Base-by-base conservation (phyloP, 108 stramenopile species). In the Cylindrotheca closterium region DNA sequence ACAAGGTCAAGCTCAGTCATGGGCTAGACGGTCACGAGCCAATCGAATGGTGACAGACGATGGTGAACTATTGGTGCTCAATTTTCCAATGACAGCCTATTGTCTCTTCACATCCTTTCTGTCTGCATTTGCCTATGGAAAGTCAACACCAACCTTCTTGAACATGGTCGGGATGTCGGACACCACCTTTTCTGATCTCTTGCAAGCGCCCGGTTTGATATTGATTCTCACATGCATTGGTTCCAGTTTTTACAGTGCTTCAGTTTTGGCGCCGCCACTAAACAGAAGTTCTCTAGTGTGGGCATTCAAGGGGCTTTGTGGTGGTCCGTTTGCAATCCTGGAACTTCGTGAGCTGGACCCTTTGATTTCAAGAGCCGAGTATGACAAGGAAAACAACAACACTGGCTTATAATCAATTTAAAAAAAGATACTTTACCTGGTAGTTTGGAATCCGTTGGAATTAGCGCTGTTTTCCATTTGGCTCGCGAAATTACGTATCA, bases 11-110 rank as follows among this genome's bases (percentile, higher is more conserved):
- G 82, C 86, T 7, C 65, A 71, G 33, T 79, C 68, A 8, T 92
- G 91, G 91, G 91, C 86, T 49, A 75, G 84, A 7, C 80, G 74
- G 57, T 81, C 91, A 34, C 59, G 60, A 33, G 55, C 73, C 54
- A 87, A 86, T 45, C 79, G 81, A 69, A 77, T 92, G 21, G 80
- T 85, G 37, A 79, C 77, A 29, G 91, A 92, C 68, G 82, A 84
- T 34, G 68, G 55, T 52, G 91, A 89, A 65, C 21, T 60, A 21
- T 58, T 87, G 49, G 76, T 77, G 50, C 63, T 89, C 26, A 67
- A 73, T n/a, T 65, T 72, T 22, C 57, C 55, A 30, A 66, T 84
- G 47, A 65, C 76, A 29, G 8, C 74, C 2, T 92, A 87, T 67
- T 69, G 75, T 31, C 60, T 86, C 3, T 30, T 73, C 22, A 75